Evolutionary conservation across 768 basidiomycete species (phyloP).

Genomic region (Tephrocybe sp.): DNA sequence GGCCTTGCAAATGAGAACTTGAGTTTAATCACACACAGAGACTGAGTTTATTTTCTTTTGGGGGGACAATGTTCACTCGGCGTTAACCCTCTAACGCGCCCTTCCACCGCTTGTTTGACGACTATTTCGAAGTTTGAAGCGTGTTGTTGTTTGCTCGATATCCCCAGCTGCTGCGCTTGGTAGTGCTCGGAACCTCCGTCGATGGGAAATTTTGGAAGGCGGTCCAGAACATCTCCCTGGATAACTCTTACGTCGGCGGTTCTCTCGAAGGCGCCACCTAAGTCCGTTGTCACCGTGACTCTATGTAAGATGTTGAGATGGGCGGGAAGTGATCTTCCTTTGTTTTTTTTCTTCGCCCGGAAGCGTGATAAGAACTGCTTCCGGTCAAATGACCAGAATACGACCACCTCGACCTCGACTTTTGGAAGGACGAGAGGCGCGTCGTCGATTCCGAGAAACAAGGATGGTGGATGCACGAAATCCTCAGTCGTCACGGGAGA

Average conservation of each 20-base stretch:
- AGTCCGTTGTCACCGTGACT: not conserved
- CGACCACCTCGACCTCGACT: not conserved
- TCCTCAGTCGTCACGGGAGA: not conserved
- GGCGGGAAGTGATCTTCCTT: not conserved
- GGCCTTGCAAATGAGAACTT: too few species aligned
- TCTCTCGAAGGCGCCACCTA: not conserved
- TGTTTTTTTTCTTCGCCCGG: not conserved
- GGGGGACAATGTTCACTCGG: too few species aligned
- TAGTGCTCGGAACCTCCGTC: not conserved
- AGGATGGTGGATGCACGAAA: not conserved
- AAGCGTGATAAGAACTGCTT: not conserved
- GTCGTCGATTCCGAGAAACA: not conserved
- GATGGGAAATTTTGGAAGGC: not conserved
- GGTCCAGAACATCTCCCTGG: not conserved
- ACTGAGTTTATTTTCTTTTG: too few species aligned
- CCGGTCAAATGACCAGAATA: not conserved
- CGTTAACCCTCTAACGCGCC: too few species aligned
- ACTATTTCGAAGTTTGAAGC: not conserved
- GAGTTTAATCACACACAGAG: too few species aligned
- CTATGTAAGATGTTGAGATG: not conserved
- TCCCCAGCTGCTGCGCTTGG: not conserved
- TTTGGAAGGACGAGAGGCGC: not conserved
- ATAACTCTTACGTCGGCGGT: not conserved
- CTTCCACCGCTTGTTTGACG: slow-evolving; percentile 3
- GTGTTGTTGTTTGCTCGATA: not conserved